These are phyloP conservation scores for Tulasnella sp. DNA, from an alignment of 768 basidiomycete species.

Conservation along the genomic window DNA sequence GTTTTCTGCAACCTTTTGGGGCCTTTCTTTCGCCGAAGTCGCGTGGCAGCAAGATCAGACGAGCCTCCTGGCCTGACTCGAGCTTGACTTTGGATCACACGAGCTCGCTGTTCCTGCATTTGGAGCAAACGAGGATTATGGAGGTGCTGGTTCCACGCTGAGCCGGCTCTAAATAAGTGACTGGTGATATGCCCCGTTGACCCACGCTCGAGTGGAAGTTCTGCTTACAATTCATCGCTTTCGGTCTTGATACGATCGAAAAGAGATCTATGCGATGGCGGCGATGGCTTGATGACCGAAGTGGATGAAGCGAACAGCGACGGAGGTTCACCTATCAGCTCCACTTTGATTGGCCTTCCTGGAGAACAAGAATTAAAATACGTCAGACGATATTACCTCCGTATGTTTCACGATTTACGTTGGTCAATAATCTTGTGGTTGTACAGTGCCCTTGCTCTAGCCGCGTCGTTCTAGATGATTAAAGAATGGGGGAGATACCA, in stretches of 20 bases:
- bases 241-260: not conserved
- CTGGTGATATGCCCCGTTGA: not conserved
- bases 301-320: not conserved
- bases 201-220: not conserved
- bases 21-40: slow-evolving; percentile 5
- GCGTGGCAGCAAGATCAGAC: not conserved
- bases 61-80: not conserved
- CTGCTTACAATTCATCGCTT: not conserved
- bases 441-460: slow-evolving; percentile 2
- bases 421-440: slow-evolving; percentile 14
- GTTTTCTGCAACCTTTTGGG: slow-evolving; percentile 9
- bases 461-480: slow-evolving; percentile 2
- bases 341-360: slow-evolving; percentile 3
- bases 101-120: slow-evolving; percentile 6
- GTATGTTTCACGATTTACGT: not conserved
- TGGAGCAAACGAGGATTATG: not conserved
- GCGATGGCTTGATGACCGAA: not conserved
- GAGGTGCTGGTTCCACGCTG: not conserved
- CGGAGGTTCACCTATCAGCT: slow-evolving; percentile 6
- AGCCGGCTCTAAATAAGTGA: not conserved
- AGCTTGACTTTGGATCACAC: slow-evolving; percentile 1
- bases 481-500: not conserved
- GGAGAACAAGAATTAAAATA: not conserved
- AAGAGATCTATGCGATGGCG: slow-evolving; percentile 2
- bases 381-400: not conserved